Conservation (phyloP, 768 basidiomycete species). For the Xanthoconium purpureum region DNA sequence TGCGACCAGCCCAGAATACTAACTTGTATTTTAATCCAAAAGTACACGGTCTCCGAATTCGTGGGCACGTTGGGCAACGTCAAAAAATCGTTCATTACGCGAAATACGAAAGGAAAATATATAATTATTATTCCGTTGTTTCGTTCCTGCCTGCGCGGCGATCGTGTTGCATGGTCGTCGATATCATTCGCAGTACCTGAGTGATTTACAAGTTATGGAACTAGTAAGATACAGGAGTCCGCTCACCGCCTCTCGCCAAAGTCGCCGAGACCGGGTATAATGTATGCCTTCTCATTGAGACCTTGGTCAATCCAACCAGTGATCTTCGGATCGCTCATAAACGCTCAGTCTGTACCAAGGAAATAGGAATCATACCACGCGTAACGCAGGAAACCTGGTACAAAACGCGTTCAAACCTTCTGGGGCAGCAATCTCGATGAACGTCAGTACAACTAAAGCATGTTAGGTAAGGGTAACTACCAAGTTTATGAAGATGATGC, state of each 20-base stretch:
- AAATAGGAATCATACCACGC: conserved; percentile 56
- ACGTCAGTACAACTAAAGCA: background rate
- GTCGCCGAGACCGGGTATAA: conserved; percentile 94
- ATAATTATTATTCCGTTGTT: no score
- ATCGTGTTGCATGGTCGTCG: background rate
- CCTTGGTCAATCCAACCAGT: conserved; percentile 96
- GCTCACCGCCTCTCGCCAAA: conserved; percentile 85
- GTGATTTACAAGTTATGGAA: background rate
- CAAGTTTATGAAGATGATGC: conserved; percentile 92
- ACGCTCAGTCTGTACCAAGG: background rate
- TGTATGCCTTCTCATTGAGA: conserved; percentile 87
- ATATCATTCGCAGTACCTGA: conserved; percentile 26
- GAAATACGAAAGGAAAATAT: no score
- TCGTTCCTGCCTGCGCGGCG: background rate
- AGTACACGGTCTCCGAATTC: no score
- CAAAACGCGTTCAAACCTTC: conserved; percentile 87
- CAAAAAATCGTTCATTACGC: no score
- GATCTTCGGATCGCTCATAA: conserved; percentile 47
- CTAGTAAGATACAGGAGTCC: background rate
- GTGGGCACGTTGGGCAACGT: no score
- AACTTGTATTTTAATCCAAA: background rate
- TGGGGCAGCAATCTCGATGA: conserved; percentile 74
- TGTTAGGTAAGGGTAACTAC: conserved; percentile 36
- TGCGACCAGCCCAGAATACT: no score
- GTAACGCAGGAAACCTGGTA: conserved; percentile 65